Base-by-base conservation (phyloP, 2,329 filamentous ascomycete genomes). In the Berkeleyomyces basicola region DNA sequence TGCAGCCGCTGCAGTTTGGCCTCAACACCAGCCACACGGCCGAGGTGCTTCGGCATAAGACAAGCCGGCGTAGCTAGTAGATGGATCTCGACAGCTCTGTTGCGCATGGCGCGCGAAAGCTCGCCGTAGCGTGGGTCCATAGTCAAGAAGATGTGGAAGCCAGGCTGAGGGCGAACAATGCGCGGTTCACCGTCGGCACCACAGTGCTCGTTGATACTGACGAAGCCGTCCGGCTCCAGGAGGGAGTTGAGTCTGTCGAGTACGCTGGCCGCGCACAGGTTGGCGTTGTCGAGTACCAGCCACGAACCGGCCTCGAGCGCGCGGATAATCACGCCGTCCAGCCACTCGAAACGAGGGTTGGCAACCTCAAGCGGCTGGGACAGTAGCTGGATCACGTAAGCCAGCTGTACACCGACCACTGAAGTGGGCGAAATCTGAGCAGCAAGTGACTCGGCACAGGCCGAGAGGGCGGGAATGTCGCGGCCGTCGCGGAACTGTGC, bases 211-310 rank as follows among this genome's bases (percentile, higher is more conserved):
- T 96, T 97, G 71, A 99, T 87, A 68, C 88, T 90, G 31, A 99
- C 76, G 66, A 84, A 85, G 0, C 93, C 93, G 69, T 91, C 86
- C 0, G 90, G 91, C 71, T 99, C 93, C 6, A 97, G 85, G 7
- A 99, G 76, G 0, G 93, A 97, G 72, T 99, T 99, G 60, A 99
- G 77, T 66, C 95, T 82, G 73, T 99, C 93, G 7, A 99, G 80
- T 0, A 99, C 93, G 5, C 92, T 96, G 33, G 92, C 87, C 69
- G 87, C 96, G 75, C 95, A 99, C 63, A 99, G 80, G 70, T 99
- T 99, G 65, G 95, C 93, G 72, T 99, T 96, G 73, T 99, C 93
- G 31, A 99, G 82, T 9, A 99, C 85, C 16, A 99, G 78, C 93
- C 93, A 99, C 65, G 90, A 82, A 11, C 93, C 93, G 67, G 86